A percentile compares a stretch with the other conserved stretches of the same genome.
These are phyloP conservation scores for Leucosporidium creatinivorum DNA, from an alignment of 768 basidiomycete genomes.

Conservation along the genomic window DNA sequence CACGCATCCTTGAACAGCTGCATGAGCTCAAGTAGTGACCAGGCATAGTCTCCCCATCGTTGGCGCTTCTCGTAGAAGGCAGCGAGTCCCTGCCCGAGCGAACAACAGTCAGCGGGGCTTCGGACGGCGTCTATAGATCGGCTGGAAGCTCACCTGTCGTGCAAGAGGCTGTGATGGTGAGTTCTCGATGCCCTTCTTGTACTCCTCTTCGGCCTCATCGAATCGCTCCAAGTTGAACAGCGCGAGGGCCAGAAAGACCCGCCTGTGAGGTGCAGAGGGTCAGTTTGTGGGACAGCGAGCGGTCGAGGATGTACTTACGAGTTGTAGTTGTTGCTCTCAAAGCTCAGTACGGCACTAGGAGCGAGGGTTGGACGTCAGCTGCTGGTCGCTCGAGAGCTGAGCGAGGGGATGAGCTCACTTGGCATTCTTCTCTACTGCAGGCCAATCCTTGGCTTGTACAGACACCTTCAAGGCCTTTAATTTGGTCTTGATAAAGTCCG, in stretches of 20 bases:
- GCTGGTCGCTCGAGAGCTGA: constrained; percentile 45
- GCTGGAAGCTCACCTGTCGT: constrained; percentile 60
- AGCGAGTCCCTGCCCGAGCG: constrained; percentile 55
- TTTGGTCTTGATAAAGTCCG: constrained; percentile 51
- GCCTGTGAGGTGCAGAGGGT: constrained; percentile 47
- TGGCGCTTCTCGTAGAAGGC: constrained; percentile 62
- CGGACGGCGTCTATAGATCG: not conserved
- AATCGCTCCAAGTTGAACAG: constrained; percentile 63
- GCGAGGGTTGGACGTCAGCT: constrained; percentile 30
- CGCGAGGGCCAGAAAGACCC: constrained; percentile 78
- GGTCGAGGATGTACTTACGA: constrained; percentile 53
- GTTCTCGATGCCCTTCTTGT: constrained; percentile 65
- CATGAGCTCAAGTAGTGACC: constrained; percentile 54
- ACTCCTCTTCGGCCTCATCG: constrained; percentile 75
- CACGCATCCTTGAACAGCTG: constrained; percentile 57
- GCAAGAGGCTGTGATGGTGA: constrained; percentile 66
- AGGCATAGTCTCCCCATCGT: constrained; percentile 55
- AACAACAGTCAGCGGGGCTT: not conserved
- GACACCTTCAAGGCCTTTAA: constrained; percentile 73
- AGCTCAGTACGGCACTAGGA: constrained; percentile 36
- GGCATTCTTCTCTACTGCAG: constrained; percentile 59
- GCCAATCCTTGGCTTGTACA: constrained; percentile 66
- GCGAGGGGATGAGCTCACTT: constrained; percentile 33
- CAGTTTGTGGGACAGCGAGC: not conserved
- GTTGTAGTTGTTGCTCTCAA: constrained; percentile 73